A percentile compares a stretch with the other conserved stretches of the same genome.
These are phyloP conservation scores for Nakazawaea siamensis DNA, from an alignment of 805 yeast genomes.

Conservation along the genomic window DNA sequence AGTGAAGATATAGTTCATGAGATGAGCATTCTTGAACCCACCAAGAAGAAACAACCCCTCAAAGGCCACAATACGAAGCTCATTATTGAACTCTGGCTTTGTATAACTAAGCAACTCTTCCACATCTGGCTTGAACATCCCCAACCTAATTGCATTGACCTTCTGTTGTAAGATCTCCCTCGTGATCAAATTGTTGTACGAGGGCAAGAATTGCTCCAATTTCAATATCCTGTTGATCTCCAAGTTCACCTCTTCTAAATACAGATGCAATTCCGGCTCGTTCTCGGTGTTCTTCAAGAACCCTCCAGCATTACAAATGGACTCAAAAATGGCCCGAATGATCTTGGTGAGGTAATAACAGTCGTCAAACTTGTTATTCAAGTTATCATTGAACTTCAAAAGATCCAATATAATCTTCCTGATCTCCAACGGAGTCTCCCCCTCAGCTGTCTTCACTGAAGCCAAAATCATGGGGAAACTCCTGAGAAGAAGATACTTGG, in stretches of 20 bases:
- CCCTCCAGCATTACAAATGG: slow-evolving; percentile 19
- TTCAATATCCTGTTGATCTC: slow-evolving; percentile 72
- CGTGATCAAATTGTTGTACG: slow-evolving; percentile 51
- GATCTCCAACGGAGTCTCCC: slow-evolving; percentile 47
- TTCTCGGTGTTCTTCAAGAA: slow-evolving; percentile 8
- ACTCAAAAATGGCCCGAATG: slow-evolving; percentile 41
- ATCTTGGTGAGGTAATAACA: slow-evolving; percentile 54
- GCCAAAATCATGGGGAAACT: slow-evolving; percentile 60
- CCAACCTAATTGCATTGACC: slow-evolving; percentile 47
- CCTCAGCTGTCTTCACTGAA: slow-evolving; percentile 48
- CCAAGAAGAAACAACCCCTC: slow-evolving; percentile 65
- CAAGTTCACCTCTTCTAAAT: slow-evolving; percentile 38
- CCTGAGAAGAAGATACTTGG: slow-evolving; percentile 60
- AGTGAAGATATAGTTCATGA: slow-evolving; percentile 56
- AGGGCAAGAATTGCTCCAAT: slow-evolving; percentile 82
- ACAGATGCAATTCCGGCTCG: slow-evolving; percentile 24
- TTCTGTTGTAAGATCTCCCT: slow-evolving; percentile 51
- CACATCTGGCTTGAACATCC: slow-evolving; percentile 41
- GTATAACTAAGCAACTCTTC: slow-evolving; percentile 51
- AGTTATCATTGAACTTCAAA: slow-evolving; percentile 78
- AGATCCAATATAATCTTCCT: slow-evolving; percentile 59
- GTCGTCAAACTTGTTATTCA: slow-evolving; percentile 71
- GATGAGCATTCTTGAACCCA: slow-evolving; percentile 57
- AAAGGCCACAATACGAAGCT: slow-evolving; percentile 61
- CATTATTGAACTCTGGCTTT: slow-evolving; percentile 32